Evolutionary conservation across 228 moss, liverwort and hornwort species (phyloP).

Genomic region (Sphagnum fallax): DNA sequence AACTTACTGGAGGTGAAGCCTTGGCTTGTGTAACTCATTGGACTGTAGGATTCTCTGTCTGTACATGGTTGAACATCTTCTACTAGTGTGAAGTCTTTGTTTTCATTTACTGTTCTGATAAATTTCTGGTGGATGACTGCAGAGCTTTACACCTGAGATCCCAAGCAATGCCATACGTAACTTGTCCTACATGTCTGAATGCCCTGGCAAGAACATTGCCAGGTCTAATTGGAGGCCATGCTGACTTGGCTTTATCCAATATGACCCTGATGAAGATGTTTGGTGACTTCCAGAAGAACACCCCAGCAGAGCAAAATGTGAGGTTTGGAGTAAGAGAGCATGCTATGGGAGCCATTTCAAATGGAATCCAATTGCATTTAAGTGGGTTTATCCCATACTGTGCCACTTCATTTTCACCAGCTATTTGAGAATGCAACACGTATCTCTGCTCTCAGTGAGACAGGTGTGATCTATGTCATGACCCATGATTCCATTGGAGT

Average conservation of each 20-base stretch:
- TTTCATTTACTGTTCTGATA: not conserved
- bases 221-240: conserved; percentile 79
- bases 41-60: not conserved
- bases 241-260: conserved; percentile 84
- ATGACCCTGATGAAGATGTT: conserved; percentile 99
- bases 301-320: conserved; percentile 72
- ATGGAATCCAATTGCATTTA: conserved; percentile 61
- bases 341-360: conserved; percentile 89
- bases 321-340: conserved; percentile 91
- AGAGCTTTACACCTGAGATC: conserved; percentile 57
- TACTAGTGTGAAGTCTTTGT: not conserved
- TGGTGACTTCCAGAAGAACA: conserved; percentile 86
- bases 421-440: conserved; percentile 78
- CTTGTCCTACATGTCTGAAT: conserved; percentile 78
- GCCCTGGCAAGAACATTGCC: conserved; percentile 71
- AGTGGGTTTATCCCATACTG: conserved; percentile 90
- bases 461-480: conserved; percentile 87
- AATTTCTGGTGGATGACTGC: conserved; percentile 2
- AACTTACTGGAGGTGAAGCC: too few relatives aligned
- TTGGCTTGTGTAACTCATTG: too few relatives aligned
- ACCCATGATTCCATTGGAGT: conserved; percentile 91
- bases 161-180: conserved; percentile 78
- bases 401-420: conserved; percentile 97
- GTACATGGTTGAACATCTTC: not conserved
- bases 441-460: conserved; percentile 63